Conservation (phyloP, 2,329 filamentous ascomycete species). For the Trichoderma semiorbis region DNA sequence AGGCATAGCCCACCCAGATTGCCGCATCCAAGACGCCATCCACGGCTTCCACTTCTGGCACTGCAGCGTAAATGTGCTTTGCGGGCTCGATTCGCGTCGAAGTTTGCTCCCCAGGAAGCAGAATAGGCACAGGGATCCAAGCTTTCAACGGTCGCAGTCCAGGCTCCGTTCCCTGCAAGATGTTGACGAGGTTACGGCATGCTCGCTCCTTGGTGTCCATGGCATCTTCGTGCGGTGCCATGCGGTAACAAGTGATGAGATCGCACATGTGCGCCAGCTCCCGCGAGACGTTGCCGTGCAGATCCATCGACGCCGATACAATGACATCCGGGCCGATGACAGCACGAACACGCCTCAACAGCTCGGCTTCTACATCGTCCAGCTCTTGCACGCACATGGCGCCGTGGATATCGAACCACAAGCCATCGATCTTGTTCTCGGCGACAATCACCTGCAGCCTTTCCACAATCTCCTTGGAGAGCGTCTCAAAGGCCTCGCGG, state of each 20-base stretch:
- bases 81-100: conserved; percentile 52
- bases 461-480: conserved; percentile 39
- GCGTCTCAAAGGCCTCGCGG: conserved; percentile 43
- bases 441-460: conserved; percentile 38
- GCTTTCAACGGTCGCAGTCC: conserved; percentile 45
- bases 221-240: conserved; percentile 50
- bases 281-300: conserved; percentile 53
- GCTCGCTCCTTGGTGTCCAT: conserved; percentile 49
- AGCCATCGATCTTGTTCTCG: conserved; percentile 38
- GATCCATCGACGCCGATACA: conserved; percentile 53
- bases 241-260: conserved; percentile 51
- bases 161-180: conserved; percentile 30
- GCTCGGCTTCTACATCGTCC: conserved; percentile 46
- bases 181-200: conserved; percentile 45
- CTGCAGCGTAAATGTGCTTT: conserved; percentile 46
- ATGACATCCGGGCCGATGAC: conserved; percentile 45
- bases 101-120: conserved; percentile 53
- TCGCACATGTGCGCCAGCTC: conserved; percentile 48
- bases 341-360: conserved; percentile 42
- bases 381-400: conserved; percentile 52
- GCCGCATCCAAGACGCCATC: conserved; percentile 48
- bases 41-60: conserved; percentile 41
- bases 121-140: conserved; percentile 50
- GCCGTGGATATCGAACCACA: conserved; percentile 56
- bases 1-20: conserved; percentile 55